Evolutionary conservation across 2,329 filamentous ascomycete species (phyloP), one percentile per base, ranked within the genome.

Genomic region (Clonostachys sp.): DNA sequence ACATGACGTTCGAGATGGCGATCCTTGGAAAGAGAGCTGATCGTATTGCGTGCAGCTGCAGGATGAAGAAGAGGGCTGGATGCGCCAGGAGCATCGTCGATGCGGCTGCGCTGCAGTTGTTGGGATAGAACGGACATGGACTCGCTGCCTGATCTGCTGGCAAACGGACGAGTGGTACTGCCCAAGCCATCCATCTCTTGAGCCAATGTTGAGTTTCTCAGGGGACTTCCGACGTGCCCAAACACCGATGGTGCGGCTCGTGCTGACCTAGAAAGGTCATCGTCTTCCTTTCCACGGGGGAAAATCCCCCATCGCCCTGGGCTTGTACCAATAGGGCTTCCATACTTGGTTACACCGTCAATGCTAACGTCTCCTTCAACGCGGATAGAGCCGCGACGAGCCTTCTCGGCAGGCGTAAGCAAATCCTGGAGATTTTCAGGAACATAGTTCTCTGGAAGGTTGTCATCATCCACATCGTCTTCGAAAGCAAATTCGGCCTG

Each of bases 371-470:
- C 77, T 36, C 77, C 74, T n/a, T 82, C 80, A 45, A 70, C 74
- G 45, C 76, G 73, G 51, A 78, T 67, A 2, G 83, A 86, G 12
- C 82, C 81, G 44, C 83, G 70, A 12, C 83, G 73, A 12, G 81
- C 83, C 61, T 86, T 85, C 59, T 87, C 83, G 13, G 81, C 80
- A 2, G 83, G 81, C 5, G 83, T 87, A 54, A 87, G 65, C 13
- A 87, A 71, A 50, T 86, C 83, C 55, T 83, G 81, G 35, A 86
- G 68, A 49, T 82, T 78, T 51, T 80, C 87, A 0, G 92, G 94
- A 10, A 97, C 75, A 58, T 94, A 89, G 43, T 69, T 70, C 46
- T 69, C 66, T 24, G 66, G 66, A 6, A 63, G 55, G 38, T 65
- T 67, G 47, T 69, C 66, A 39, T 45, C 46, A 59, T 95, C 91